Base-by-base conservation (phyloP, 2,329 filamentous ascomycete genomes). In the Graphilbum ipis-grandicollis region DNA sequence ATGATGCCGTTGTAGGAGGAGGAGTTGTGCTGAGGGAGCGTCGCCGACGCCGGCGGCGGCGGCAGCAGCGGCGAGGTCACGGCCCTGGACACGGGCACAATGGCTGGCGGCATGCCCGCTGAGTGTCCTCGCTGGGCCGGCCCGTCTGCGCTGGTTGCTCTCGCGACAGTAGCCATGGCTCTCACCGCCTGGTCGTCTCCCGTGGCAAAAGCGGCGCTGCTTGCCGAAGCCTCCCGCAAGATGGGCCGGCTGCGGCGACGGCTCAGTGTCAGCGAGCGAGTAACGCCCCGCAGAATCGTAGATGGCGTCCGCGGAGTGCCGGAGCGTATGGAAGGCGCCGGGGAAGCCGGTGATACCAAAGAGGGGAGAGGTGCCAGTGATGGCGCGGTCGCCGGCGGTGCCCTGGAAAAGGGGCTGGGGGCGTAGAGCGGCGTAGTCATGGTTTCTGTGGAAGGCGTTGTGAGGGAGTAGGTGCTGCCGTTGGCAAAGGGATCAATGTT, bases 191-290 rank as follows among this genome's bases (percentile, higher is more conserved):
- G n/a, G n/a, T n/a, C n/a, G n/a, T n/a, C n/a, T n/a, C n/a, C n/a
- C n/a, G n/a, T n/a, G 21, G 21, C 21, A 10, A 10, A 6, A 23
- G 21, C 21, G 21, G 33, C 33, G 14, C 19, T 12, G n/a, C 30
- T 14, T 26, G 37, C 28, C 9, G 15, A 9, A 29, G 33, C 37
- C 19, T 42, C 41, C 10, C 54, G 58, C 42, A 73, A 55, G 19
- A 56, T 55, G 8, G 65, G 63, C 38, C 59, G 59, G 55, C 68
- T 73, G 43, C 65, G 60, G 59, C 69, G 71, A 48, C 62, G 60
- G 34, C 63, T 63, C 22, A 74, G 54, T 45, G 60, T 70, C 31
- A 73, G 52, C 3, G 67, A 68, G 46, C 65, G 62, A 12, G 56
- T 53, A 13, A 63, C 51, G 22, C 57, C 56, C 48, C 63, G 67